These are phyloP conservation scores for Boletus patriciae DNA, from an alignment of 768 basidiomycete genomes.

Conservation along the genomic window DNA sequence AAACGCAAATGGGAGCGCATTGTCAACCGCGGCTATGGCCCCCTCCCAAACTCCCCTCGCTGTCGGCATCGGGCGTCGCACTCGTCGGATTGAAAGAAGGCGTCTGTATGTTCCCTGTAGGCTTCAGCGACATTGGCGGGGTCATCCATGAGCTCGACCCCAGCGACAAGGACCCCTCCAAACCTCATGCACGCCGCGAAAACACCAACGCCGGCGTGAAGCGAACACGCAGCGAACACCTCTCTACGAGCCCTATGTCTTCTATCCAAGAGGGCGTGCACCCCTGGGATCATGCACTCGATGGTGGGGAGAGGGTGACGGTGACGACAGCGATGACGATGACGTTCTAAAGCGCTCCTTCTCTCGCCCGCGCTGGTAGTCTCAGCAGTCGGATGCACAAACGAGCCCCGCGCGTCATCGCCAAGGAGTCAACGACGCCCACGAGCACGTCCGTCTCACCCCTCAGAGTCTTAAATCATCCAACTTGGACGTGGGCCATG, in stretches of 20 bases:
- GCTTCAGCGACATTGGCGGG: conserved; percentile 34
- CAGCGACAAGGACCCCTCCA: background rate
- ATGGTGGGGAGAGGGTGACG: background rate
- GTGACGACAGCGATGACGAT: no score
- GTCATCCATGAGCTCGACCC: conserved; percentile 19
- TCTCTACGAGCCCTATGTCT: conserved; percentile 48
- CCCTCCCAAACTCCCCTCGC: background rate
- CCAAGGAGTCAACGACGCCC: background rate
- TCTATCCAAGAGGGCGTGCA: conserved; percentile 37
- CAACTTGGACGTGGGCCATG: conserved; percentile 13
- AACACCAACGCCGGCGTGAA: conserved; percentile 18
- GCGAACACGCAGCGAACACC: conserved; percentile 34
- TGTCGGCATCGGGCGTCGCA: conserved; percentile 22
- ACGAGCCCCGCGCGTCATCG: background rate
- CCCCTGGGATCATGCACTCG: background rate
- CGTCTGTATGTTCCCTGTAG: conserved; percentile 56
- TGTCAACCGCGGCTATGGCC: conserved; percentile 52
- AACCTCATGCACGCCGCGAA: conserved; percentile 10
- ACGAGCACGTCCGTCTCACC: background rate
- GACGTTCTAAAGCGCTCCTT: conserved; percentile 4
- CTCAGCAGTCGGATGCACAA: conserved; percentile 11
- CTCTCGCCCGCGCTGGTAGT: conserved; percentile 18
- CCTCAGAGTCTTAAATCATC: background rate
- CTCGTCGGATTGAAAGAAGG: conserved; percentile 64
- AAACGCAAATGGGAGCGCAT: conserved; percentile 85